These are phyloP conservation scores for Imleria badia DNA, from an alignment of 768 basidiomycete genomes.

Conservation along the genomic window DNA sequence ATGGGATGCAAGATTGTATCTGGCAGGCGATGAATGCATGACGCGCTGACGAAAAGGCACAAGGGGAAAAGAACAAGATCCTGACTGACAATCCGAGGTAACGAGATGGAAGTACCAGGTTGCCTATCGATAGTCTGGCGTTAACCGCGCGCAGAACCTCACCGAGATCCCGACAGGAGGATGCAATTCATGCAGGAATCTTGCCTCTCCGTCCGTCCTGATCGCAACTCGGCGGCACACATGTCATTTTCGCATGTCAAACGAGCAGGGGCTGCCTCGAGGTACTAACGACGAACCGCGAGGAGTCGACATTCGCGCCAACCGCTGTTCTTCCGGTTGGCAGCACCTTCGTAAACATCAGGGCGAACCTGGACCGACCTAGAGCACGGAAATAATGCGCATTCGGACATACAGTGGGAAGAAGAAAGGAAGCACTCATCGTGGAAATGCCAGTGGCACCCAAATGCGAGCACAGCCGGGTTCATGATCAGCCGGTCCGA, in stretches of 20 bases:
- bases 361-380: neutral
- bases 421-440: neutral
- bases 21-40: neutral
- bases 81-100: neutral
- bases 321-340: neutral
- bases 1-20: neutral
- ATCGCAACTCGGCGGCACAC: neutral
- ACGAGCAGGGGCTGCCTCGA: neutral
- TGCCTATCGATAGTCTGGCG: neutral
- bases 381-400: neutral
- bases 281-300: neutral
- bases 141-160: neutral
- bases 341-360: neutral
- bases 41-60: slow-evolving; percentile 13
- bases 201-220: neutral
- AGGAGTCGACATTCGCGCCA: neutral
- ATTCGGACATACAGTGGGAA: neutral
- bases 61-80: neutral
- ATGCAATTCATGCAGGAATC: neutral
- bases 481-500: neutral
- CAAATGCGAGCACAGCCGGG: neutral
- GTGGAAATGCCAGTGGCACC: neutral
- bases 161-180: neutral
- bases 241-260: neutral
- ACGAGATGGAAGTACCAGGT: neutral